These are phyloP conservation scores for Chytriomyces sp. DNA, from an alignment of 192 early-diverging fungal species.

Conservation along the genomic window DNA sequence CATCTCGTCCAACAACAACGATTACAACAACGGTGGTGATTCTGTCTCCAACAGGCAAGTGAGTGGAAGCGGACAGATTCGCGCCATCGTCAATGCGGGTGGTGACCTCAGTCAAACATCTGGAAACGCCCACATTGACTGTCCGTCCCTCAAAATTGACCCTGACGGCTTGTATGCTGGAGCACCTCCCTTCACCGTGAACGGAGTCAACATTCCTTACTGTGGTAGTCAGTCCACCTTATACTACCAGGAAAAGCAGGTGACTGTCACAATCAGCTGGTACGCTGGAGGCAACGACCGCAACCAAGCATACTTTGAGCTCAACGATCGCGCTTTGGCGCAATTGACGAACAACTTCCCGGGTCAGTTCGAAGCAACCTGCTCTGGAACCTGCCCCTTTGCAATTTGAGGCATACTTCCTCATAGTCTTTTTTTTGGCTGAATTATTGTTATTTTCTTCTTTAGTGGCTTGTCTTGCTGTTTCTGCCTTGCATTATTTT, in stretches of 20 bases:
- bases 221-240: background rate
- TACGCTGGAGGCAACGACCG: background rate
- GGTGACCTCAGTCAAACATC: too few relatives aligned
- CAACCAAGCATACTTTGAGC: background rate
- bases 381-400: background rate
- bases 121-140: too few relatives aligned
- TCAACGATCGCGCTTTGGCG: background rate
- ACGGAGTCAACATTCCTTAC: background rate
- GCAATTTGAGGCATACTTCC: background rate
- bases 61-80: too few relatives aligned
- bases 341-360: background rate
- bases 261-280: background rate
- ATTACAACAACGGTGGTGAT: too few relatives aligned
- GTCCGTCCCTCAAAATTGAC: background rate
- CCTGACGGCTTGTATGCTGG: background rate
- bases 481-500: too few relatives aligned
- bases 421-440: too few relatives aligned
- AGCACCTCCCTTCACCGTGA: background rate
- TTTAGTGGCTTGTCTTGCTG: background rate
- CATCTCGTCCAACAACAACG: too few relatives aligned
- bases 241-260: background rate
- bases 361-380: background rate
- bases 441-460: too few relatives aligned
- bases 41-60: too few relatives aligned
- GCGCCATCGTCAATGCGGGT: too few relatives aligned